Percentiles rank a stretch among this genome's conserved stretches.
phyloP scores from a whole-genome alignment of 108 stramenopile species.

The Tribonema minus region DNA sequence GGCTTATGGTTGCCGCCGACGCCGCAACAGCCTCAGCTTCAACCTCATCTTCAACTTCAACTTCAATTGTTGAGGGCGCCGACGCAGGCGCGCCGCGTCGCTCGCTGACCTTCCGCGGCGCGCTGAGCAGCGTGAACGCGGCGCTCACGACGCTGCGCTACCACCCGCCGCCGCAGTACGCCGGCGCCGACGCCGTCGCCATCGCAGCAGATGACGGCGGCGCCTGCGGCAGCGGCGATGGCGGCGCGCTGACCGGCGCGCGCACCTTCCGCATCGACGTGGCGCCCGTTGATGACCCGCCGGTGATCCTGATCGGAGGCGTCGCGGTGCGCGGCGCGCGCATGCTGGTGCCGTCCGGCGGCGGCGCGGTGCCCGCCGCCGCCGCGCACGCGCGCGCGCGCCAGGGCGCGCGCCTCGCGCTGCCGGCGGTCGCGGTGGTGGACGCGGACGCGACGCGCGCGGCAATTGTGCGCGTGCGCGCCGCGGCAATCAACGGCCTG shows the following conservation, averaged over 20 bases:
- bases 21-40: too few relatives aligned
- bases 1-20: too few relatives aligned
- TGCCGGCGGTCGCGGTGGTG: not conserved
- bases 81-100: too few relatives aligned
- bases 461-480: too few relatives aligned
- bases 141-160: constrained; percentile 10
- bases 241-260: not conserved
- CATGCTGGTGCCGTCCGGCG: too few relatives aligned
- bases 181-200: constrained; percentile 1
- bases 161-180: not conserved
- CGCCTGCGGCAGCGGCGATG: constrained; percentile 10
- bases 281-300: too few relatives aligned
- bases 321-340: too few relatives aligned
- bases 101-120: constrained; percentile 26
- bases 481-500: too few relatives aligned
- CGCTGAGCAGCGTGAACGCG: constrained; percentile 1
- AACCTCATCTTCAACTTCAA: too few relatives aligned
- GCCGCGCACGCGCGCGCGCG: not conserved
- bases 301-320: too few relatives aligned
- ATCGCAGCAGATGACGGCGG: constrained; percentile 8
- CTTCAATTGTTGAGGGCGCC: too few relatives aligned
- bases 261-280: too few relatives aligned
- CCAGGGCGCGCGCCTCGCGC: not conserved
- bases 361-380: not conserved
- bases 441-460: not conserved